Base-by-base conservation (phyloP, 2,329 filamentous ascomycete species). In the Hypoxylon sp. region DNA sequence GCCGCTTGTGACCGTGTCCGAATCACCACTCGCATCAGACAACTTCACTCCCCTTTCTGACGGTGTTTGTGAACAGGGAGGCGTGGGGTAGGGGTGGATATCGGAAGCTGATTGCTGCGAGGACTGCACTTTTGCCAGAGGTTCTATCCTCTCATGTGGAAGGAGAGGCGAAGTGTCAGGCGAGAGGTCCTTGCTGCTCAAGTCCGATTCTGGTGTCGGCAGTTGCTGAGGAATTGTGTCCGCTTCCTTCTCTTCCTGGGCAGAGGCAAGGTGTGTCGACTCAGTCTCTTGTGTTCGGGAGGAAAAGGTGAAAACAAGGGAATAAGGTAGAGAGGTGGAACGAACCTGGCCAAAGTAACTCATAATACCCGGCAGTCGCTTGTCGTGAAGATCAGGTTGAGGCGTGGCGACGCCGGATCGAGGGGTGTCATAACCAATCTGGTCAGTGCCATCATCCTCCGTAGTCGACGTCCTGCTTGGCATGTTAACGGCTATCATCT, bases 301-400 rank as follows among this genome's bases (percentile, higher is more conserved):
- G 72, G 76, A 79, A 77, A 78, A 77, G 75, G 79, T 81, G 66
- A 77, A 77, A 74, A 79, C 76, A 75, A 78, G 81, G 74, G 80
- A 79, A 76, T 81, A 81, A 80, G 85, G 82, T 87, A 88, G 87
- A 90, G 90, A 89, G 85, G 88, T 89, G 87, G 89, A 88, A 98
- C 96, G 91, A 97, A 99, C 96, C 95, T 99, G 96, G 85, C 92
- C 92, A 88, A 98, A 97, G 87, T 96, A 98, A 86, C 92, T 97
- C 88, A 96, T 92, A 85, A 98, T 97, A 80, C 94, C 93, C 75
- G 96, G 96, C 79, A 97, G 87, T 83, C 96, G 92, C 85, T 97
- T 98, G 85, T 99, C 96, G 78, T 92, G 91, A 72, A 92, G 91
- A 83, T 98, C 95, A 74, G 96, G 96, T 78, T 95, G 92, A 74